phyloP scores from a whole-genome alignment of 1,284 basidiomycete genomes.

The Moesziomyces aphidis region DNA sequence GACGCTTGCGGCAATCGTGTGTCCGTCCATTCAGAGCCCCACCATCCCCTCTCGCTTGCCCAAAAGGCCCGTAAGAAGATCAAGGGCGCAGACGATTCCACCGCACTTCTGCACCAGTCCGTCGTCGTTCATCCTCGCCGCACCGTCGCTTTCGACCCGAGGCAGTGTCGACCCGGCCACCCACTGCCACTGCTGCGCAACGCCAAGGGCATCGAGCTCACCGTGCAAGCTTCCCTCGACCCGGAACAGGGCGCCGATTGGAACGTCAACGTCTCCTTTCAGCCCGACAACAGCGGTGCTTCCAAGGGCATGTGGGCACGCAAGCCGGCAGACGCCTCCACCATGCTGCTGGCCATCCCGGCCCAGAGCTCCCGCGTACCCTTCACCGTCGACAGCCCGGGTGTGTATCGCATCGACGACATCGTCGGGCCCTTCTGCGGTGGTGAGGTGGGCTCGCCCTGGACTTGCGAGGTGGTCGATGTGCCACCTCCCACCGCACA shows the following conservation, averaged over 20 bases:
- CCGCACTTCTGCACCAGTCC: slow-evolving; percentile 68
- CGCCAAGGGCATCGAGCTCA: slow-evolving; percentile 29
- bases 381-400: slow-evolving; percentile 71
- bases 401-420: slow-evolving; percentile 82
- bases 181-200: slow-evolving; percentile 79
- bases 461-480: slow-evolving; percentile 61
- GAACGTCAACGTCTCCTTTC: slow-evolving; percentile 43
- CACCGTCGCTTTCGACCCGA: slow-evolving; percentile 76
- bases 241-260: slow-evolving; percentile 29
- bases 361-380: slow-evolving; percentile 12
- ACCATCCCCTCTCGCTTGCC: slow-evolving; percentile 18
- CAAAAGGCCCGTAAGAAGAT: slow-evolving; percentile 45
- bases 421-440: slow-evolving; percentile 79
- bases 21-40: slow-evolving; percentile 8
- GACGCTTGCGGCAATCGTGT: slow-evolving; percentile 64
- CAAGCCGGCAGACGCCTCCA: slow-evolving; percentile 28
- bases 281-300: slow-evolving; percentile 44
- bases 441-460: slow-evolving; percentile 53
- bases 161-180: slow-evolving; percentile 76
- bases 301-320: slow-evolving; percentile 41
- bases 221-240: slow-evolving; percentile 20
- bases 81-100: slow-evolving; percentile 15
- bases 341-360: slow-evolving; percentile 32
- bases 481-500: slow-evolving; percentile 81
- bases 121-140: slow-evolving; percentile 83